Percentiles rank a stretch among this genome's conserved stretches.
Conservation (phyloP, 2,329 filamentous ascomycete species). For the Didymella pomorum region DNA sequence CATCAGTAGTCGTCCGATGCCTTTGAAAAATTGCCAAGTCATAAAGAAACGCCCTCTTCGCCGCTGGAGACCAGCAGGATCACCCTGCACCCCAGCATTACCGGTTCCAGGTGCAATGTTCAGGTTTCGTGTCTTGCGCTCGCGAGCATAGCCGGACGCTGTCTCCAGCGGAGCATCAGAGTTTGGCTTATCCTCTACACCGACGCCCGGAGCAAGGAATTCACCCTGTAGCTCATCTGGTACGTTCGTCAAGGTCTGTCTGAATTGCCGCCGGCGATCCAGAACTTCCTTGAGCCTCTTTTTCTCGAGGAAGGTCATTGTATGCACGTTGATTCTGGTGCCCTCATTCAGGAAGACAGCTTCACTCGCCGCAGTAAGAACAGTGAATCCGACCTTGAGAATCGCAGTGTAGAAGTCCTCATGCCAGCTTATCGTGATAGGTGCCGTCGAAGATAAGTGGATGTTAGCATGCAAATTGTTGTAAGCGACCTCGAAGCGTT, state of each 20-base stretch:
- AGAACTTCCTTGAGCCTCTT: slow-evolving; percentile 82
- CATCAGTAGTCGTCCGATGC: slow-evolving; percentile 72
- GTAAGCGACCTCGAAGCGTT: slow-evolving; percentile 75
- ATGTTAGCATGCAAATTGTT: slow-evolving; percentile 92
- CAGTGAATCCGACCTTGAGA: slow-evolving; percentile 83
- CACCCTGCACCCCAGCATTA: slow-evolving; percentile 48
- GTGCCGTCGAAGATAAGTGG: slow-evolving; percentile 70
- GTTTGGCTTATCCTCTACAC: slow-evolving; percentile 47
- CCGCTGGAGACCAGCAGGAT: slow-evolving; percentile 81
- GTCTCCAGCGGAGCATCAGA: slow-evolving; percentile 41
- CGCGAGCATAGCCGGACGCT: slow-evolving; percentile 68
- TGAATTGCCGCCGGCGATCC: slow-evolving; percentile 51
- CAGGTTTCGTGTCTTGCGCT: slow-evolving; percentile 66
- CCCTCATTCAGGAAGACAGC: slow-evolving; percentile 96
- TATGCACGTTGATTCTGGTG: slow-evolving; percentile 73
- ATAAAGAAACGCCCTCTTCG: slow-evolving; percentile 80
- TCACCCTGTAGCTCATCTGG: slow-evolving; percentile 55
- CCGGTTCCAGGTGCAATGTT: slow-evolving; percentile 33
- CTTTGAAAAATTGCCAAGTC: slow-evolving; percentile 77
- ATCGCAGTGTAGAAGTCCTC: slow-evolving; percentile 97
- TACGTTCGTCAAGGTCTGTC: slow-evolving; percentile 48
- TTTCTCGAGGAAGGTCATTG: slow-evolving; percentile 90
- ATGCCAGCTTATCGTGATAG: slow-evolving; percentile 79
- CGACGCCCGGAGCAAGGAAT: slow-evolving; percentile 47
- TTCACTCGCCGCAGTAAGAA: slow-evolving; percentile 92